phyloP scores from a whole-genome alignment of 2,329 filamentous ascomycete genomes.

The Cladosporium sp. region DNA sequence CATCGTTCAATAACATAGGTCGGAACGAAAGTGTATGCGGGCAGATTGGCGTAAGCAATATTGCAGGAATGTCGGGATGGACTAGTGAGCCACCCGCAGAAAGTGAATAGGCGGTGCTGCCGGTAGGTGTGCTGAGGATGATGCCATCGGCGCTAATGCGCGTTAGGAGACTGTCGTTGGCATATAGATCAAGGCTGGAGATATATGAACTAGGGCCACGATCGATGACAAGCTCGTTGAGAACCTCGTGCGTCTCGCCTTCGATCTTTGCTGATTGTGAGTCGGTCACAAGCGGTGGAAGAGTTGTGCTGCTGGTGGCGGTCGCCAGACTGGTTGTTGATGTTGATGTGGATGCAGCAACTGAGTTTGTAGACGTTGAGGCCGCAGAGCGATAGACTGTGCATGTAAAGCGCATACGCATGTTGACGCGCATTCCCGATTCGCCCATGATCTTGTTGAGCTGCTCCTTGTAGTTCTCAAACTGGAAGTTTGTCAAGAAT shows the following conservation, averaged over 20 bases:
- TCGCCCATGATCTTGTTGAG: conserved; percentile 90
- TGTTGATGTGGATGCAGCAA: conserved; percentile 30
- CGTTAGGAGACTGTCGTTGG: conserved; percentile 90
- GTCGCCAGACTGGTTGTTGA: conserved; percentile 38
- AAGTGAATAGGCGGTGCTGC: conserved; percentile 86
- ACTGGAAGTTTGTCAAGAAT: conserved; percentile 88
- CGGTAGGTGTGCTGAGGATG: conserved; percentile 96
- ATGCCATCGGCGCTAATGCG: conserved; percentile 96
- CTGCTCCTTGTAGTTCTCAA: conserved; percentile 82
- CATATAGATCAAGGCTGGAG: conserved; percentile 93
- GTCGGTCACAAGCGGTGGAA: conserved; percentile 30
- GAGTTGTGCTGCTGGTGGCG: conserved; percentile 22
- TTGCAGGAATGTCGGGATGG: conserved; percentile 94
- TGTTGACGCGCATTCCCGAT: conserved; percentile 91
- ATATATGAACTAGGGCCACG: conserved; percentile 95
- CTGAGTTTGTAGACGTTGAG: conserved; percentile 34
- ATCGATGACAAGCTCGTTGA: conserved; percentile 98
- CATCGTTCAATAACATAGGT: conserved; percentile 96
- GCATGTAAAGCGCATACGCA: conserved; percentile 98
- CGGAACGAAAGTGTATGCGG: conserved; percentile 96
- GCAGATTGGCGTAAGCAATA: conserved; percentile 95
- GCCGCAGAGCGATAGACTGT: conserved; percentile 77
- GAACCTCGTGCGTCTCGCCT: conserved; percentile 93
- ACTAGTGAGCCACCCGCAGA: conserved; percentile 94
- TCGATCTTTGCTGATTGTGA: conserved; percentile 67